These are phyloP conservation scores for Daldinia bambusicola DNA, from an alignment of 495 filamentous ascomycete genomes.

Conservation along the genomic window DNA sequence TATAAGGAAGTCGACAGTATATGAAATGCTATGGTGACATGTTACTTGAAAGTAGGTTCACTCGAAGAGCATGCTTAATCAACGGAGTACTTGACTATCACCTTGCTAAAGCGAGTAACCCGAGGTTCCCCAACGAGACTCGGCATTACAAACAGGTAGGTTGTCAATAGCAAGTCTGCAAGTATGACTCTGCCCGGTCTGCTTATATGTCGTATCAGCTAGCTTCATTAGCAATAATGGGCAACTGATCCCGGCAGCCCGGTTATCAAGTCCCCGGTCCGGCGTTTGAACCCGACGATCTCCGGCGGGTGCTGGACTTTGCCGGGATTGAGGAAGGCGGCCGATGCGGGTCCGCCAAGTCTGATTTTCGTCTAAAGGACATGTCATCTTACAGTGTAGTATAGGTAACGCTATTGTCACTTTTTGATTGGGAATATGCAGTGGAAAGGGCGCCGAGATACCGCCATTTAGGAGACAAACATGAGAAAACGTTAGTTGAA, in stretches of 20 bases:
- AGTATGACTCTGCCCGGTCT: not conserved
- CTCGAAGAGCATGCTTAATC: too few species aligned
- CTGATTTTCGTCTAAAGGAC: not conserved
- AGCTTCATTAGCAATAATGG: too few species aligned
- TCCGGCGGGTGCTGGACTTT: constrained; percentile 39
- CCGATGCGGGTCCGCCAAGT: constrained; percentile 1
- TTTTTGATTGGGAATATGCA: not conserved
- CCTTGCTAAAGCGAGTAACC: too few species aligned
- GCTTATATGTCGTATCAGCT: not conserved
- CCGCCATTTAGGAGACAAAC: not conserved
- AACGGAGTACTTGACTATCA: too few species aligned
- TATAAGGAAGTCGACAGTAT: too few species aligned
- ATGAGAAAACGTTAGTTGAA: too few species aligned
- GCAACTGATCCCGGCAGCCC: not conserved
- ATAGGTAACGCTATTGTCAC: not conserved
- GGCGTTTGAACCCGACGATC: constrained; percentile 34
- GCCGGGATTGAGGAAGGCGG: constrained; percentile 16
- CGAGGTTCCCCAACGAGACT: too few species aligned
- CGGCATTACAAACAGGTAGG: too few species aligned
- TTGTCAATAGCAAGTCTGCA: not conserved
- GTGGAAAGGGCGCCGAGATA: not conserved
- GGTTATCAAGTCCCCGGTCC: constrained; percentile 2
- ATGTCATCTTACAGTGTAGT: constrained; percentile 8
- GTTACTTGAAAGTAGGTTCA: too few species aligned
- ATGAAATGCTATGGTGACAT: too few species aligned